Percentiles rank a stretch among this genome's conserved stretches.
phyloP scores from a whole-genome alignment of 2,329 filamentous ascomycete genomes.

The Penicillium sp. region DNA sequence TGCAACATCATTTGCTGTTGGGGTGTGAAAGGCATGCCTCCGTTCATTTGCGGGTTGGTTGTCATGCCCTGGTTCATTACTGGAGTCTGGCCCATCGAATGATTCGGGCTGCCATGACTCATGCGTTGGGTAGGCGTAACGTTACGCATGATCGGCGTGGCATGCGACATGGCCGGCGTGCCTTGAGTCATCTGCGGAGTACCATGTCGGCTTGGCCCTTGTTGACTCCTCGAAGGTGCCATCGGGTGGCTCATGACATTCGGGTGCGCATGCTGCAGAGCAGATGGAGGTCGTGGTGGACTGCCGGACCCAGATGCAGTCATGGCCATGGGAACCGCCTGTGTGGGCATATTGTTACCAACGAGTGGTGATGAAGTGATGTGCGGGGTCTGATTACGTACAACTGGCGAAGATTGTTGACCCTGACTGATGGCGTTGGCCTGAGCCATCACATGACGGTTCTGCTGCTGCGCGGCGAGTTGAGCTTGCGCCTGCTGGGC shows the following conservation, averaged over 20 bases:
- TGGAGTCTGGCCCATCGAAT: slow-evolving; percentile 45
- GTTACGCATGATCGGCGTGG: slow-evolving; percentile 50
- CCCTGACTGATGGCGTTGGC: slow-evolving; percentile 43
- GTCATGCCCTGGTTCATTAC: slow-evolving; percentile 47
- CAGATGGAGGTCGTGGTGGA: slow-evolving; percentile 46
- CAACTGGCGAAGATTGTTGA: slow-evolving; percentile 48
- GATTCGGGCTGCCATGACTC: slow-evolving; percentile 47
- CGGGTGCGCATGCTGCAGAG: slow-evolving; percentile 49
- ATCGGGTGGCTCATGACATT: slow-evolving; percentile 47
- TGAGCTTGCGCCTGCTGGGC: slow-evolving; percentile 50
- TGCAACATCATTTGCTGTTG: slow-evolving; percentile 40
- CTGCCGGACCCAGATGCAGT: slow-evolving; percentile 49
- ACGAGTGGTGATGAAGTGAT: slow-evolving; percentile 47
- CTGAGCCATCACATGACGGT: slow-evolving; percentile 53
- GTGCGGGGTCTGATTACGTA: slow-evolving; percentile 49
- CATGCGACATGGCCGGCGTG: slow-evolving; percentile 48
- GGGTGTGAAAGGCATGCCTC: slow-evolving; percentile 36
- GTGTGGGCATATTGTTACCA: slow-evolving; percentile 39
- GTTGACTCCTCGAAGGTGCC: slow-evolving; percentile 46
- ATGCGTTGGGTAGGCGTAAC: slow-evolving; percentile 49
- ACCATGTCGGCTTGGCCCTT: slow-evolving; percentile 48
- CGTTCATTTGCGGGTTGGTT: slow-evolving; percentile 40
- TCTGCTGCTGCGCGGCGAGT: slow-evolving; percentile 47
- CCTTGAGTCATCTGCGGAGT: slow-evolving; percentile 50
- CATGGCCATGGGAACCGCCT: slow-evolving; percentile 47